A percentile compares a stretch with the other conserved stretches of the same genome.
Evolutionary conservation across 2,329 filamentous ascomycete species (phyloP).

Genomic region (Gremmenia infestans): DNA sequence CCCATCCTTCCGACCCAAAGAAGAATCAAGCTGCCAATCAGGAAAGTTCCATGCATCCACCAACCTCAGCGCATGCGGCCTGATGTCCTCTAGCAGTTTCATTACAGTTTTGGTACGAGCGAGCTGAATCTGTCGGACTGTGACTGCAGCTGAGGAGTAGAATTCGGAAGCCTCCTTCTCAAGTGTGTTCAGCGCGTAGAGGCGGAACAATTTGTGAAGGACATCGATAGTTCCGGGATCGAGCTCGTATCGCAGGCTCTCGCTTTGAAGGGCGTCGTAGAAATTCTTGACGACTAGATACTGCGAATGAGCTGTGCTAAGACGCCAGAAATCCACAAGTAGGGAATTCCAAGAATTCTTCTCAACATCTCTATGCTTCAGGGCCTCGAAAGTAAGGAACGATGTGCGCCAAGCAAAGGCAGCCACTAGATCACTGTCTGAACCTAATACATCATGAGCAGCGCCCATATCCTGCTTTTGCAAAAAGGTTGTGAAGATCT

Average conservation of each 20-base stretch:
- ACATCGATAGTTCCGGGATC: constrained; percentile 52
- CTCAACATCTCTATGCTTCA: constrained; percentile 68
- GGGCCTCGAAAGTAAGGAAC: constrained; percentile 69
- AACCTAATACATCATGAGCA: constrained; percentile 68
- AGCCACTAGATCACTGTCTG: constrained; percentile 64
- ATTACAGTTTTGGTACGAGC: constrained; percentile 63
- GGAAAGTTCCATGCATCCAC: constrained; percentile 74
- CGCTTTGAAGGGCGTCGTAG: constrained; percentile 60
- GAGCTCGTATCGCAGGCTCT: constrained; percentile 46
- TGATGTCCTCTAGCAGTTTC: constrained; percentile 64
- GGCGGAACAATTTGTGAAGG: constrained; percentile 62
- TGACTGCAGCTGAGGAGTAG: constrained; percentile 64
- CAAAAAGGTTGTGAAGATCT: constrained; percentile 61
- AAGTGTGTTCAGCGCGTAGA: constrained; percentile 61
- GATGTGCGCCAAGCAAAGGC: constrained; percentile 73
- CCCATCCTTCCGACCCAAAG: constrained; percentile 64
- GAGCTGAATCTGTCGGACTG: constrained; percentile 67
- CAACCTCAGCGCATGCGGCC: constrained; percentile 66
- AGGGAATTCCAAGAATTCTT: constrained; percentile 75
- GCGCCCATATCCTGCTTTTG: constrained; percentile 63
- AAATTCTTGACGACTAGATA: constrained; percentile 78
- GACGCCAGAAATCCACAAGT: constrained; percentile 72
- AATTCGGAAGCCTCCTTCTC: constrained; percentile 68
- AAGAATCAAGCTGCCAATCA: constrained; percentile 72
- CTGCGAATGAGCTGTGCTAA: constrained; percentile 70